Percentiles rank a stretch among this genome's conserved stretches.
These are phyloP conservation scores for Plasmodium relictum DNA, from an alignment of 169 alveolate genomes.

Conservation along the genomic window DNA sequence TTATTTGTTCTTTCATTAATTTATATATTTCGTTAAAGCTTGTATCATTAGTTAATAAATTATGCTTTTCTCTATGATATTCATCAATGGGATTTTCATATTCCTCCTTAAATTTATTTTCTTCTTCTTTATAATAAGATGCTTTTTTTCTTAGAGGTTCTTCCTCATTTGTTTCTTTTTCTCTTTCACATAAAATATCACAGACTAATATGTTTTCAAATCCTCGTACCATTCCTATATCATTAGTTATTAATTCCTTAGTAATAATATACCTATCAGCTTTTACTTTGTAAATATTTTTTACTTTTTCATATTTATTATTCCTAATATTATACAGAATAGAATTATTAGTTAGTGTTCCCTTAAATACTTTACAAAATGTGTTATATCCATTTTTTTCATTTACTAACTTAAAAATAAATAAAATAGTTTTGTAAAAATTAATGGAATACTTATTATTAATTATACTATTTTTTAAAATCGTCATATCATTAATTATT, in stretches of 20 bases:
- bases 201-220: slow-evolving; percentile 73
- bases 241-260: slow-evolving; percentile 57
- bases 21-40: slow-evolving; percentile 15
- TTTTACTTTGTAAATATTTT: slow-evolving; percentile 79
- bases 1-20: slow-evolving; percentile 26
- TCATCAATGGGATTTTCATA: neutral
- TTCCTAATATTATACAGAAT: slow-evolving; percentile 55
- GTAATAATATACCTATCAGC: slow-evolving; percentile 78
- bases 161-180: slow-evolving; percentile 14
- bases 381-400: slow-evolving; percentile 77
- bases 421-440: slow-evolving; percentile 42
- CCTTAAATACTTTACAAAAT: slow-evolving; percentile 53
- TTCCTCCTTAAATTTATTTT: neutral
- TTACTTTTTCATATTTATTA: slow-evolving; percentile 71
- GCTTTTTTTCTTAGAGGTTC: neutral
- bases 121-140: neutral
- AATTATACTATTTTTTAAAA: neutral
- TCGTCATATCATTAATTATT: neutral
- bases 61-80: neutral
- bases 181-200: slow-evolving; percentile 62
- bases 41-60: neutral
- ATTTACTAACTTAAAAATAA: slow-evolving; percentile 60
- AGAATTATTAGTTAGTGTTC: slow-evolving; percentile 57
- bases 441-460: neutral
- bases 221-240: slow-evolving; percentile 81